Percentiles rank a stretch among this genome's conserved stretches.
phyloP scores from a whole-genome alignment of 768 basidiomycete species.

The Amanita phalloides region DNA sequence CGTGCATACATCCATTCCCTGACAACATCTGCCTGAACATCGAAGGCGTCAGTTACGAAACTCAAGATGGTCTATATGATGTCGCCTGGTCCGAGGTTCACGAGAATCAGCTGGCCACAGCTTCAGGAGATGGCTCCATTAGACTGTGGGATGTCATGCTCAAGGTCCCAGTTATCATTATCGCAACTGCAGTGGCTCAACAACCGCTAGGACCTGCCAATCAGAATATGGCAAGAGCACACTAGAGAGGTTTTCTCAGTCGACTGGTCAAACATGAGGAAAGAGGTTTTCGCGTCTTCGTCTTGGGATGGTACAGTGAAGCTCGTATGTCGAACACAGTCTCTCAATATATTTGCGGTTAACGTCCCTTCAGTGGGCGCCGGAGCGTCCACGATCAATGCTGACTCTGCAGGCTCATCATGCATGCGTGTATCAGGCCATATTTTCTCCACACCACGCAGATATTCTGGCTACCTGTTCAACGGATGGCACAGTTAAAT shows the following conservation, averaged over 20 bases:
- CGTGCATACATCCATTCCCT: slow-evolving; percentile 18
- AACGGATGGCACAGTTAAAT: slow-evolving; percentile 72
- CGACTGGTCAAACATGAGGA: slow-evolving; percentile 92
- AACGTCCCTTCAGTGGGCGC: slow-evolving; percentile 60
- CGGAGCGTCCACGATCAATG: slow-evolving; percentile 70
- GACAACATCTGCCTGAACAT: slow-evolving; percentile 12
- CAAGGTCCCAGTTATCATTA: slow-evolving; percentile 38
- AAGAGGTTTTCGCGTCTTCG: slow-evolving; percentile 77
- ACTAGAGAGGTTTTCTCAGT: slow-evolving; percentile 86
- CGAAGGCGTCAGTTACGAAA: slow-evolving; percentile 56
- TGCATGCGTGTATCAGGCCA: slow-evolving; percentile 80
- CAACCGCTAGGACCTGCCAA: slow-evolving; percentile 64
- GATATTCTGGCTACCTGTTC: slow-evolving; percentile 77
- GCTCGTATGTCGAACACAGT: slow-evolving; percentile 31
- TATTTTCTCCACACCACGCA: slow-evolving; percentile 90
- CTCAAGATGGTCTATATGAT: slow-evolving; percentile 85
- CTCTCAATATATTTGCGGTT: not conserved
- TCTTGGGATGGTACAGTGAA: slow-evolving; percentile 93
- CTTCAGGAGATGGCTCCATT: slow-evolving; percentile 84
- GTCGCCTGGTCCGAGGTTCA: slow-evolving; percentile 93
- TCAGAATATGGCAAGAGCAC: slow-evolving; percentile 92
- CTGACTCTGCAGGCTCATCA: slow-evolving; percentile 75
- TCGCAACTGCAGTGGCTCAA: not conserved
- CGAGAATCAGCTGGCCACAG: slow-evolving; percentile 87
- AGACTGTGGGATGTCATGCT: slow-evolving; percentile 86